phyloP scores from a whole-genome alignment of 306 rosid genomes.

The Cicer yamashitae region DNA sequence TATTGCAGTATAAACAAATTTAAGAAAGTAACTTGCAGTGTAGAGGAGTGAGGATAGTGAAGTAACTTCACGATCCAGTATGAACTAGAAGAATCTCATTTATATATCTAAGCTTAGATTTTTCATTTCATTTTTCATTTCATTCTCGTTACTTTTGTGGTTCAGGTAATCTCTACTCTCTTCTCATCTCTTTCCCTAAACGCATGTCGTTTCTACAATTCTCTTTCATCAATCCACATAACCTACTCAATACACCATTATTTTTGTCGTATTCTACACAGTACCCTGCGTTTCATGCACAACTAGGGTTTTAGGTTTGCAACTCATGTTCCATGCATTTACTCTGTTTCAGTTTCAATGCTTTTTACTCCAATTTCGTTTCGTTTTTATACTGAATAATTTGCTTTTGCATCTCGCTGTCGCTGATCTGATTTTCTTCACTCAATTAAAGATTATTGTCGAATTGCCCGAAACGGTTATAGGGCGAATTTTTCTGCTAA shows the following conservation, averaged over 20 bases:
- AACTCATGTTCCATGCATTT: not conserved
- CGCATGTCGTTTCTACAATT: constrained; percentile 1
- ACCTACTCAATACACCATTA: not conserved
- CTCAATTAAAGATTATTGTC: not conserved
- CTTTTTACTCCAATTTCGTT: not conserved
- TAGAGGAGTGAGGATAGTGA: constrained; percentile 2
- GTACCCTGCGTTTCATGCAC: not conserved
- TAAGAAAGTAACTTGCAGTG: too few relatives aligned
- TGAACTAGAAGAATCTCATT: constrained; percentile 14
- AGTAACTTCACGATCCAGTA: constrained; percentile 39
- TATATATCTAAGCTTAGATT: constrained; percentile 42
- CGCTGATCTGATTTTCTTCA: constrained; percentile 23
- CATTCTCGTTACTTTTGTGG: constrained; percentile 8
- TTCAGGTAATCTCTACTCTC: not conserved
- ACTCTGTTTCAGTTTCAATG: not conserved
- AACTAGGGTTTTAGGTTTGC: constrained; percentile 63
- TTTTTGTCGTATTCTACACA: not conserved
- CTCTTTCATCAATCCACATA: not conserved
- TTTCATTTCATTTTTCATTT: not conserved
- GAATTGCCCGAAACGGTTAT: not conserved
- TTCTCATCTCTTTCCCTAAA: not conserved
- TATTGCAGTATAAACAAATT: too few relatives aligned
- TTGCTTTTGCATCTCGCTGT: not conserved
- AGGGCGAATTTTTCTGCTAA: not conserved
- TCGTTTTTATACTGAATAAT: constrained; percentile 8